These are phyloP conservation scores for Cladosporium halotolerans DNA, from an alignment of 2,329 filamentous ascomycete species.

Conservation along the genomic window DNA sequence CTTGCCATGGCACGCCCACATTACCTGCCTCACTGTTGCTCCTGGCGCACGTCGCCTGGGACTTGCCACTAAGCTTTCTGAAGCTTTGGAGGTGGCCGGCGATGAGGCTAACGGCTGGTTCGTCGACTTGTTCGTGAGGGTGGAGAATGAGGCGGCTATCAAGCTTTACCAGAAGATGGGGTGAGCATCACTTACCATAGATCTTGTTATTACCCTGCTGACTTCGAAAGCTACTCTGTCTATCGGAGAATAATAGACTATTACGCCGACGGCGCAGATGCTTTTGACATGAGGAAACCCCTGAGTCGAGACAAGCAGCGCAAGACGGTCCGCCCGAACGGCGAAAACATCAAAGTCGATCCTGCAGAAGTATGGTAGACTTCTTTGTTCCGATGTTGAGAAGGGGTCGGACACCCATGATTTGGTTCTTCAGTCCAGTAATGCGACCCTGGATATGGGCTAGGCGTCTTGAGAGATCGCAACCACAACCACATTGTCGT, in stretches of 20 bases:
- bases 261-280: constrained; percentile 92
- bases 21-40: constrained; percentile 89
- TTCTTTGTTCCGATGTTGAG: too few relatives aligned
- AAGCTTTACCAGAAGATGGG: constrained; percentile 85
- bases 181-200: constrained; percentile 38
- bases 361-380: constrained; percentile 79
- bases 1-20: constrained; percentile 98
- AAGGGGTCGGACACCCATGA: too few relatives aligned
- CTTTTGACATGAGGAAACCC: constrained; percentile 94
- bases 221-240: constrained; percentile 59
- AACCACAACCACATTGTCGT: too few relatives aligned
- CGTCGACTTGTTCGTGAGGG: constrained; percentile 87
- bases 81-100: constrained; percentile 73
- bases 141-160: constrained; percentile 81
- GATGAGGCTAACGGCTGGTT: constrained; percentile 87
- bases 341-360: constrained; percentile 69
- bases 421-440: too few relatives aligned
- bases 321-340: constrained; percentile 72
- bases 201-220: not conserved
- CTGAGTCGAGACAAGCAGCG: constrained; percentile 71
- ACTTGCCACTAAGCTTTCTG: constrained; percentile 75
- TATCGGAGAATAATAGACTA: constrained; percentile 86
- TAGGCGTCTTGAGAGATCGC: too few relatives aligned
- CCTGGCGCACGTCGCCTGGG: constrained; percentile 79
- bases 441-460: too few relatives aligned